A percentile compares a stretch with the other conserved stretches of the same genome.
Evolutionary conservation across 352 stramenopile genomes (phyloP).

Genomic region (Peronospora farinosa): DNA sequence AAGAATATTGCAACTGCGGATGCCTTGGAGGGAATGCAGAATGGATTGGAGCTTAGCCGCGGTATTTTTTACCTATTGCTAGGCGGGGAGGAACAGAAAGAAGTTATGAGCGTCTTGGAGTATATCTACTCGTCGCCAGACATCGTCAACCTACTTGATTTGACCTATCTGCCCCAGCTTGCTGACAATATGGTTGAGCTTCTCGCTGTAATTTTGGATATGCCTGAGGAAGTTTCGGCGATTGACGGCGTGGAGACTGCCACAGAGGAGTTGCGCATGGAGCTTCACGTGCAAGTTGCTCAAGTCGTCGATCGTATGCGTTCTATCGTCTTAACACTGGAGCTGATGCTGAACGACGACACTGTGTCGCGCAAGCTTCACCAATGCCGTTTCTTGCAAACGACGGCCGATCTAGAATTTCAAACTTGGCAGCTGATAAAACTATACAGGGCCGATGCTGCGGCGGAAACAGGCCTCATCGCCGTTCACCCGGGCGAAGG

Average conservation of each 20-base stretch:
- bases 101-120: constrained; percentile 49
- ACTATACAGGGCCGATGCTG: constrained; percentile 61
- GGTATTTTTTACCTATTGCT: constrained; percentile 72
- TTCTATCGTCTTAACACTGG: constrained; percentile 38
- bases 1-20: constrained; percentile 59
- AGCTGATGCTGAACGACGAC: constrained; percentile 56
- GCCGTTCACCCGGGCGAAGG: constrained; percentile 32
- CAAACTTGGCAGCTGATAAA: constrained; percentile 65
- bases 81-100: constrained; percentile 43
- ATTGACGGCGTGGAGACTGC: constrained; percentile 36
- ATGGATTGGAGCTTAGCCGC: constrained; percentile 48
- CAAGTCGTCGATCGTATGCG: constrained; percentile 53
- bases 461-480: constrained; percentile 50
- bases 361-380: constrained; percentile 43
- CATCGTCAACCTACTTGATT: constrained; percentile 50
- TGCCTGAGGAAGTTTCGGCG: constrained; percentile 62
- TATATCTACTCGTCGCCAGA: constrained; percentile 57
- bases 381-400: constrained; percentile 53
- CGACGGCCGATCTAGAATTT: constrained; percentile 49
- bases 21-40: constrained; percentile 52
- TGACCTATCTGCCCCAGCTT: constrained; percentile 51
- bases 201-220: constrained; percentile 66
- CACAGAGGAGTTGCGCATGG: constrained; percentile 44
- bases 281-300: constrained; percentile 63
- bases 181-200: constrained; percentile 68